Evolutionary conservation across 495 filamentous ascomycete genomes (phyloP), one percentile per base, ranked within the genome.

Genomic region (Haplographium delicatum): DNA sequence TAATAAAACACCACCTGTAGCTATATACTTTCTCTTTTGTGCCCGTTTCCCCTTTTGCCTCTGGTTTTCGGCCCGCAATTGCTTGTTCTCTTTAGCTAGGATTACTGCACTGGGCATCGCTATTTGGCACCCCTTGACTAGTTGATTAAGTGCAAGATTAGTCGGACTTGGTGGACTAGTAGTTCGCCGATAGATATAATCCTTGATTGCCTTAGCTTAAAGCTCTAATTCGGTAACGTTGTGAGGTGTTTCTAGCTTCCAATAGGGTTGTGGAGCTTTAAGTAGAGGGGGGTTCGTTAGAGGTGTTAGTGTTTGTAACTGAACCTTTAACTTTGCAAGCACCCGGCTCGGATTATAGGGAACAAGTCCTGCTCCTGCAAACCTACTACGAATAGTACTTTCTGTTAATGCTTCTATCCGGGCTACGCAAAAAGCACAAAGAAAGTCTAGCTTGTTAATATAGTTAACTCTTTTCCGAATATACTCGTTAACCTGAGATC

Each of bases 241-340:
- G 7, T 40, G 31, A 7, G 47, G 47, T 18, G 47, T 43, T 22
- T 50, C n/a, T n/a, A 34, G 25, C 5, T 22, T 26, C 47, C 47
- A 43, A 66, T 62, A 76, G 76, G 11, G 72, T 65, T 25, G 63
- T 63, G 19, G 66, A 66, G 40, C n/a, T n/a, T n/a, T n/a, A n/a
- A n/a, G n/a, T n/a, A n/a, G n/a, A n/a, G n/a, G n/a, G n/a, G n/a
- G n/a, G n/a, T n/a, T 69, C 75, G n/a, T 73, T 54, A 38, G 64
- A 69, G 54, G 38, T n/a, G 48, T 51, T 27, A 47, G 51, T 9
- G 51, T 54, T 18, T 33, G 7, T 13, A 51, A 30, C 46, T 37
- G 25, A 18, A 54, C 5, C 50, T 51, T 24, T 5, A 54, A 33
- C 3, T 9, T 20, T 7, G 51, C 51, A 13, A 54, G 8, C 3